A percentile compares a stretch with the other conserved stretches of the same genome.
Evolutionary conservation across 148 eudicot species (phyloP).

Genomic region (Rhododendron mucronatum): DNA sequence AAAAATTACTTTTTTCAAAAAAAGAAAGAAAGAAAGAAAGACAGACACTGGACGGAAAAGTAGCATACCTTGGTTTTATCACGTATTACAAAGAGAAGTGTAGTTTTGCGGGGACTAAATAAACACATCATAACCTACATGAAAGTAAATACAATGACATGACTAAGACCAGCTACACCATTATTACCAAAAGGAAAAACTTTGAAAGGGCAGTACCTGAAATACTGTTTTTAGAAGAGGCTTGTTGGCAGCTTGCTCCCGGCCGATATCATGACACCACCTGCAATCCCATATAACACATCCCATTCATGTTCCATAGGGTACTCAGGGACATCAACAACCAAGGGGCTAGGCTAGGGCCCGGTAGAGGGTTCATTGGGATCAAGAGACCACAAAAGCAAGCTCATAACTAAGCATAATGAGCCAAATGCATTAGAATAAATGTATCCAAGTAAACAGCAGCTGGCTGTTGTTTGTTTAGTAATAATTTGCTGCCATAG

Average conservation of each 20-base stretch:
- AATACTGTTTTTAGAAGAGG: conserved; percentile 47
- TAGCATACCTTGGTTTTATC: conserved; percentile 45
- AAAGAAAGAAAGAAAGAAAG: neutral
- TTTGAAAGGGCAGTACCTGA: conserved; percentile 25
- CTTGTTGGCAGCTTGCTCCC: conserved; percentile 51
- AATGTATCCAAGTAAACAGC: neutral
- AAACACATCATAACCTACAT: conserved; percentile 42
- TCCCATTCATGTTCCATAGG: neutral
- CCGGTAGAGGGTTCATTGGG: neutral
- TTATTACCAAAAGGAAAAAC: neutral
- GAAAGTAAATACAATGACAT: neutral
- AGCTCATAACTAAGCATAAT: neutral
- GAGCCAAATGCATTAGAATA: neutral
- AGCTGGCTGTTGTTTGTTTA: neutral
- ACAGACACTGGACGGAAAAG: neutral
- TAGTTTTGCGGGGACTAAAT: conserved; percentile 47
- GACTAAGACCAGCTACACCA: neutral
- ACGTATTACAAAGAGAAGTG: conserved; percentile 46
- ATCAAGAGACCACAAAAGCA: neutral
- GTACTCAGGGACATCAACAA: neutral
- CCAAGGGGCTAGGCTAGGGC: neutral
- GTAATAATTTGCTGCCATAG: neutral
- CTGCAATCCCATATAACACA: conserved; percentile 13
- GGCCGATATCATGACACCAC: conserved; percentile 59
- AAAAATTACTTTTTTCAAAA: neutral